Evolutionary conservation across 1,284 basidiomycete genomes (phyloP).

Genomic region (Cerrena zonata): DNA sequence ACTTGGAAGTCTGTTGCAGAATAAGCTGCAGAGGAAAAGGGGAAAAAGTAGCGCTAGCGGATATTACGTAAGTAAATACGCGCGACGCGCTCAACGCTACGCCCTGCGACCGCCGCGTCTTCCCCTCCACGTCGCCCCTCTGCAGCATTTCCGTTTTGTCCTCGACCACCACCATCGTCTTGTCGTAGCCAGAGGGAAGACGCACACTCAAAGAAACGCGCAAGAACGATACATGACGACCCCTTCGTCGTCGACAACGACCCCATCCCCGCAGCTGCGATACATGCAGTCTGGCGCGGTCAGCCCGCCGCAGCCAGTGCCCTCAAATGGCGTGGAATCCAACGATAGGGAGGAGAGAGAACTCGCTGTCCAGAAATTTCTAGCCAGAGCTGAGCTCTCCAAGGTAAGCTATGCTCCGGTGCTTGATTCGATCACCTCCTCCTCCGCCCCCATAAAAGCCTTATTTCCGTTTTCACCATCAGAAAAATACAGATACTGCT

Average conservation of each 20-base stretch:
- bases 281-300: slow-evolving; percentile 46
- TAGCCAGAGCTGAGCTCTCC: slow-evolving; percentile 68
- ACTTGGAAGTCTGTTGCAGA: not conserved
- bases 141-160: not conserved
- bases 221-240: slow-evolving; percentile 50
- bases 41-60: not conserved
- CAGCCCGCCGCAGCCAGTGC: slow-evolving; percentile 25
- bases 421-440: not conserved
- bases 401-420: slow-evolving; percentile 45
- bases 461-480: not conserved
- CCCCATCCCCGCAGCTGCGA: slow-evolving; percentile 64
- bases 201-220: not conserved
- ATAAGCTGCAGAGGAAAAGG: not conserved
- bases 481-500: not conserved
- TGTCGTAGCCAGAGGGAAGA: not conserved
- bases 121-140: not conserved
- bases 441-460: not conserved
- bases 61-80: slow-evolving; percentile 3
- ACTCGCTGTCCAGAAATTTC: slow-evolving; percentile 62
- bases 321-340: slow-evolving; percentile 11
- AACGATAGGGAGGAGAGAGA: slow-evolving; percentile 47
- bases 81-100: slow-evolving; percentile 8
- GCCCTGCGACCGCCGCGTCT: slow-evolving; percentile 4
- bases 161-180: not conserved
- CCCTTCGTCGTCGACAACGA: slow-evolving; percentile 70